These are phyloP conservation scores for Apiospora malaysiana DNA, from an alignment of 2,329 filamentous ascomycete species.

Conservation along the genomic window DNA sequence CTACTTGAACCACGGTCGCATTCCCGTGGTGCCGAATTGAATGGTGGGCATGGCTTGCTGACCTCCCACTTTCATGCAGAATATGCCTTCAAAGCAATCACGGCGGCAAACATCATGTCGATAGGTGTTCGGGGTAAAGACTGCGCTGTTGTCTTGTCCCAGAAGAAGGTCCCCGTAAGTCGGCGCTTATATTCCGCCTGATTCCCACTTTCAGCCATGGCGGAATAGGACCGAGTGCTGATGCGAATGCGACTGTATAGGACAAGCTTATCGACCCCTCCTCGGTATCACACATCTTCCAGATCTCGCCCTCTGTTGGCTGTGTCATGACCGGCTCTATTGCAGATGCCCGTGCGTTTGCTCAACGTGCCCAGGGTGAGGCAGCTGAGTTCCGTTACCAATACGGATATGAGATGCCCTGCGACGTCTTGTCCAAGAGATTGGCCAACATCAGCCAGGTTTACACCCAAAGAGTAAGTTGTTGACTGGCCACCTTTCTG, in stretches of 20 bases:
- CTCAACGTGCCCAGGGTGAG: slow-evolving; percentile 91
- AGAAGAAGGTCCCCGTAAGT: slow-evolving; percentile 99
- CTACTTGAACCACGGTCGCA: background rate
- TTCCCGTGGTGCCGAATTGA: background rate
- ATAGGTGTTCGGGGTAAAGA: slow-evolving; percentile 95
- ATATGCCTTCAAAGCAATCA: slow-evolving; percentile 99
- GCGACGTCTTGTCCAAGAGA: slow-evolving; percentile 93
- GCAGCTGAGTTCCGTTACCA: slow-evolving; percentile 99
- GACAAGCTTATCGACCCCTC: slow-evolving; percentile 98
- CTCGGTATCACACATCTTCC: slow-evolving; percentile 97
- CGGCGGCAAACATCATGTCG: slow-evolving; percentile 98
- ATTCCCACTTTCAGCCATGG: slow-evolving; percentile 29
- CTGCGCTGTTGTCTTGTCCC: slow-evolving; percentile 94
- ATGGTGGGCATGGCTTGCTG: slow-evolving; percentile 31
- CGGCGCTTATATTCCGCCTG: slow-evolving; percentile 21
- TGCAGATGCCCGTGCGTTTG: slow-evolving; percentile 92
- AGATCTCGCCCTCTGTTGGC: slow-evolving; percentile 92
- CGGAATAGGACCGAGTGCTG: slow-evolving; percentile 36
- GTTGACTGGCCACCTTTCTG: background rate
- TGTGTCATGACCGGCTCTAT: slow-evolving; percentile 99
- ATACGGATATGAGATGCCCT: slow-evolving; percentile 99
- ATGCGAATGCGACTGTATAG: slow-evolving; percentile 51
- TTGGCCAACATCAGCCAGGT: slow-evolving; percentile 99
- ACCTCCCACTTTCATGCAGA: slow-evolving; percentile 59
- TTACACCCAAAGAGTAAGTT: slow-evolving; percentile 88